phyloP scores from a whole-genome alignment of 179 eudicot genomes.

The Patellifolia procumbens region DNA sequence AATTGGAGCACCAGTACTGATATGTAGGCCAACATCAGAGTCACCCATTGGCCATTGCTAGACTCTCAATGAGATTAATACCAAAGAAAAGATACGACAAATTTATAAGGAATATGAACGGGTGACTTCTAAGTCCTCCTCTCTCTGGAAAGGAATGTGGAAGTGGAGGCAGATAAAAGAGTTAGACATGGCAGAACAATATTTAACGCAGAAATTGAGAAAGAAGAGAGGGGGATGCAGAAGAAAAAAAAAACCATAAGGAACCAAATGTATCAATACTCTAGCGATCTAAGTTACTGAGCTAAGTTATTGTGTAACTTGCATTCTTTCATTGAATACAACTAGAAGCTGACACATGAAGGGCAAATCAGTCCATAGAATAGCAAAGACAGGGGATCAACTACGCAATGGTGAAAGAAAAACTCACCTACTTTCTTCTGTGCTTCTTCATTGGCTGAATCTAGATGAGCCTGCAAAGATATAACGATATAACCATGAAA shows the following conservation, averaged over 20 bases:
- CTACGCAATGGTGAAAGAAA: slow-evolving; percentile 18
- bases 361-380: neutral
- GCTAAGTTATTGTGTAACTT: no score
- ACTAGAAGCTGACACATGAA: neutral
- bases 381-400: neutral
- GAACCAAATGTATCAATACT: neutral
- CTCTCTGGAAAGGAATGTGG: neutral
- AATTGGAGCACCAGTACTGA: neutral
- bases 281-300: neutral
- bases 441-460: slow-evolving; percentile 57
- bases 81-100: neutral
- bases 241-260: neutral
- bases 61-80: neutral
- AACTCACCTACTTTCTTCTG: slow-evolving; percentile 58
- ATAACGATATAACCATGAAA: slow-evolving; percentile 1
- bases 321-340: neutral
- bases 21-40: neutral
- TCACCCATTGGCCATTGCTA: no score
- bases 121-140: neutral
- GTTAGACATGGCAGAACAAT: neutral
- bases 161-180: neutral
- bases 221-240: neutral
- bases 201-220: neutral
- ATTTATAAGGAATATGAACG: neutral
- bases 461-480: slow-evolving; percentile 63